Evolutionary conservation across 2,329 filamentous ascomycete genomes (phyloP), one percentile per base, ranked within the genome.

Genomic region (Alternaria longipes): DNA sequence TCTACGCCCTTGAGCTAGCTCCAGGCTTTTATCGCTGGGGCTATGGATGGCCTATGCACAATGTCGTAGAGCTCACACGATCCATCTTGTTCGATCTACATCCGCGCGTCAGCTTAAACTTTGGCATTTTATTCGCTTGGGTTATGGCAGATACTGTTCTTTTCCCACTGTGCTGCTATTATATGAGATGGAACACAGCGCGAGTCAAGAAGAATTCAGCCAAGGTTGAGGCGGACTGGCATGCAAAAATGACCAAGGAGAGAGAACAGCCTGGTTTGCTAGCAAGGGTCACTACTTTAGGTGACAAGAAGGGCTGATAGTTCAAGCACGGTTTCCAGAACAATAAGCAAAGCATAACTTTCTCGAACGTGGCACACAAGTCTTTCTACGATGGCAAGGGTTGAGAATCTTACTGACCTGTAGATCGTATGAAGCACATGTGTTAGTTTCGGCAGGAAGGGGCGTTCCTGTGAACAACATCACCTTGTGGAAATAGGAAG

Each of bases 31-130:
- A 87, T 71, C 70, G 75, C 2, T 90, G 86, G 85, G 87, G 86
- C 0, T 88, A 88, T 69, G 87, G 84, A 1, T 88, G 87, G 85
- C 88, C 88, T 5, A 79, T 90, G 63, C 85, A 89, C 71, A 84
- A 87, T 54, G 81, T 90, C 34, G 87, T 90, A 41, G 82, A 87
- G 69, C 86, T 82, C 2, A 83, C 83, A 6, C 81, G 87, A n/a
- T 85, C 84, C 5, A 84, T 89, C 20, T 67, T 90, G 5, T 90
- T 90, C 66, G 87, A 86, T 59, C 78, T 86, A 5, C 84, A 87
- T 62, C 85, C 84, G 1, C 74, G 82, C 12, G 85, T 89, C 41
- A 86, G 86, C 0, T 75, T 88, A 7, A 86, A 90, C 66, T 85
- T 90, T 69, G 87, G 84, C 1, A 74, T 90, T 5, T 70, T 90